A percentile compares a stretch with the other conserved stretches of the same genome.
These are phyloP conservation scores for Durio zibethinus DNA, from an alignment of 345 rosid species.

Conservation along the genomic window DNA sequence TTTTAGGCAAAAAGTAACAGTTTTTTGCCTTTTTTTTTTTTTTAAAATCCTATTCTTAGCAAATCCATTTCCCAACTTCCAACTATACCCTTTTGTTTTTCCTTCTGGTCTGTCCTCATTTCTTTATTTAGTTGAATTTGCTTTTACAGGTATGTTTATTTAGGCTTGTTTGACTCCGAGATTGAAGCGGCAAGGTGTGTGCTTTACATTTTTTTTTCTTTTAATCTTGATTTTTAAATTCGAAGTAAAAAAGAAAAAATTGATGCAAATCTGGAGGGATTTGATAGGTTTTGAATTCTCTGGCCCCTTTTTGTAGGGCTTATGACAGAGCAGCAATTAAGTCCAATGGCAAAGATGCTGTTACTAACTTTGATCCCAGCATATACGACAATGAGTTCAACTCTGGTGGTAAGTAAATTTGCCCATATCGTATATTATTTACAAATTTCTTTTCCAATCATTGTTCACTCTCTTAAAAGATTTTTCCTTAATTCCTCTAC, in stretches of 20 bases:
- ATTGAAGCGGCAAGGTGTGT: constrained; percentile 84
- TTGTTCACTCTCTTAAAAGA: background rate
- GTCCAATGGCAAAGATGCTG: constrained; percentile 92
- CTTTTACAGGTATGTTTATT: constrained; percentile 67
- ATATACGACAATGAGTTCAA: constrained; percentile 65
- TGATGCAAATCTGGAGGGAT: background rate
- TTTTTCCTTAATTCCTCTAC: background rate
- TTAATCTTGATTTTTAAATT: background rate
- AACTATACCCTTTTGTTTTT: background rate
- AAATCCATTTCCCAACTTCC: background rate
- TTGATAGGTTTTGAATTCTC: background rate
- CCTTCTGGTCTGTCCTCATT: background rate
- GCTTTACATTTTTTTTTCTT: background rate
- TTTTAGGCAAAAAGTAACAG: constrained; percentile 79
- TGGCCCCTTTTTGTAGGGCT: constrained; percentile 38
- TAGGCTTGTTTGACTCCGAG: constrained; percentile 94
- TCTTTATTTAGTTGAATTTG: background rate
- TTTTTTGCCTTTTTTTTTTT: too few relatives aligned
- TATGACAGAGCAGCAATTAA: constrained; percentile 92
- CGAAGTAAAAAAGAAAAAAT: background rate
- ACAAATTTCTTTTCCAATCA: background rate
- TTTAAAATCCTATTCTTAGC: background rate
- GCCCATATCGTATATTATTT: background rate
- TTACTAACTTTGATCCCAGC: constrained; percentile 87
- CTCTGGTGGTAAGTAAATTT: constrained; percentile 36